phyloP scores from a whole-genome alignment of 2,329 filamentous ascomycete species.

The Chaetomium sp. region DNA sequence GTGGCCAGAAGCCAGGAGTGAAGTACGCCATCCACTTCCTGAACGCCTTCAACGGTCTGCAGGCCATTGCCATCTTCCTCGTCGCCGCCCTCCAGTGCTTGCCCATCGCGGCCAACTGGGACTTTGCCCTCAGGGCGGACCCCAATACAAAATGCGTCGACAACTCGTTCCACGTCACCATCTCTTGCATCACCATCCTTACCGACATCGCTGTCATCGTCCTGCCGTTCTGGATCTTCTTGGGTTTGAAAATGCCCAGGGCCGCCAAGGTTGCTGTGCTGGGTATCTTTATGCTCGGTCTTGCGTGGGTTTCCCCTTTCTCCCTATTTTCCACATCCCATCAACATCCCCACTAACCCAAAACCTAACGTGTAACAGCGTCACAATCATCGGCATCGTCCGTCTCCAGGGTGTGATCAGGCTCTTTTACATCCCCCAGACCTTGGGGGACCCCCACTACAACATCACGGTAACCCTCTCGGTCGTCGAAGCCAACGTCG shows the following conservation, averaged over 20 bases:
- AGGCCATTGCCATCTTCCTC: constrained; percentile 38
- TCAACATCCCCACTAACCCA: background rate
- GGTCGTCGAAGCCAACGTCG: constrained; percentile 45
- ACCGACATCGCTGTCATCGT: constrained; percentile 47
- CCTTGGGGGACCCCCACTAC: constrained; percentile 35
- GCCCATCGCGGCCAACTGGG: constrained; percentile 49
- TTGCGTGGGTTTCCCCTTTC: constrained; percentile 30
- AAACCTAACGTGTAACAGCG: constrained; percentile 31
- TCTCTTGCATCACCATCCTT: constrained; percentile 24
- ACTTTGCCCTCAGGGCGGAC: constrained; percentile 44
- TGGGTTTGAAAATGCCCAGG: constrained; percentile 38
- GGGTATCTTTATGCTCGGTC: constrained; percentile 38
- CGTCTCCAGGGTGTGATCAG: constrained; percentile 40
- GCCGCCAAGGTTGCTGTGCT: constrained; percentile 37
- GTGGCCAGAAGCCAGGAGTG: constrained; percentile 35
- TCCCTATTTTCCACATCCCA: background rate
- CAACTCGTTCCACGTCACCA: constrained; percentile 44
- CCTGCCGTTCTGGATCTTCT: constrained; percentile 44
- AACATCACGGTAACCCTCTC: constrained; percentile 41
- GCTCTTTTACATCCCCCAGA: constrained; percentile 36
- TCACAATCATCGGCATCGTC: constrained; percentile 40
- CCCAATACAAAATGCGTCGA: constrained; percentile 39
- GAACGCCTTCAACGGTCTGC: constrained; percentile 36
- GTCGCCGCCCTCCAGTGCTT: constrained; percentile 43
- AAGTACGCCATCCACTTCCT: constrained; percentile 35